Conservation (phyloP, 2,329 filamentous ascomycete species). For the Hyphodiscus sp. region DNA sequence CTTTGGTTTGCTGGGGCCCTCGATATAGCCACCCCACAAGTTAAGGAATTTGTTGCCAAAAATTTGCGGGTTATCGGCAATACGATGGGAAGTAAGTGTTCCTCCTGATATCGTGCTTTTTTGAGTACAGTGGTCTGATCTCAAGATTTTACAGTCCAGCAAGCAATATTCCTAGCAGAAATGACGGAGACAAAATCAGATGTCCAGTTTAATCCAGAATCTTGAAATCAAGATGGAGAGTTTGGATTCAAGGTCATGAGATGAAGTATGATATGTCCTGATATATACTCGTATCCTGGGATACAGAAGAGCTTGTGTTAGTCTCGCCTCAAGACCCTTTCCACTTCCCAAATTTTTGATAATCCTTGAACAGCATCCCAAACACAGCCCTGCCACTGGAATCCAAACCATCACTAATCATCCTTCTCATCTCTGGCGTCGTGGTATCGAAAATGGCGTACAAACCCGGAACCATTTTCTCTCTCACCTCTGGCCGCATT, state of each 20-base stretch:
- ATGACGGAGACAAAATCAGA: background rate
- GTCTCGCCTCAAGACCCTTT: conserved; percentile 24
- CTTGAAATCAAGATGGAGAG: background rate
- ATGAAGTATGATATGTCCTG: no score
- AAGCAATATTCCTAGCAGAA: background rate
- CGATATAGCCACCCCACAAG: conserved; percentile 8
- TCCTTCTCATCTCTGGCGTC: conserved; percentile 45
- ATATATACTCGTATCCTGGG: no score
- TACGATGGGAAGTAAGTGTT: conserved; percentile 16
- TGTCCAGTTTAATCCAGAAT: background rate
- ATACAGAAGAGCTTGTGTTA: no score
- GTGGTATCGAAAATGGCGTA: conserved; percentile 55
- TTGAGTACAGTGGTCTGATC: background rate
- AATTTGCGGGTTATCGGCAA: conserved; percentile 19
- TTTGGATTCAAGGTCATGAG: no score
- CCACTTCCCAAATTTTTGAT: conserved; percentile 59
- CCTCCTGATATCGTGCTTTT: background rate
- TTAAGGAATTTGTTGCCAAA: conserved; percentile 15
- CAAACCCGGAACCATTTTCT: conserved; percentile 50
- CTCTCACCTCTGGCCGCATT: conserved; percentile 44
- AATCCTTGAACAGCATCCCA: conserved; percentile 51
- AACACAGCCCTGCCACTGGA: conserved; percentile 52
- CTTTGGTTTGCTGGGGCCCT: conserved; percentile 22
- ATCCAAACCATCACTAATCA: conserved; percentile 55
- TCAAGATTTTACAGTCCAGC: background rate